A percentile compares a stretch with the other conserved stretches of the same genome.
Evolutionary conservation across 176 grass and related monocot genomes (phyloP).

Genomic region (Zizania latifolia): DNA sequence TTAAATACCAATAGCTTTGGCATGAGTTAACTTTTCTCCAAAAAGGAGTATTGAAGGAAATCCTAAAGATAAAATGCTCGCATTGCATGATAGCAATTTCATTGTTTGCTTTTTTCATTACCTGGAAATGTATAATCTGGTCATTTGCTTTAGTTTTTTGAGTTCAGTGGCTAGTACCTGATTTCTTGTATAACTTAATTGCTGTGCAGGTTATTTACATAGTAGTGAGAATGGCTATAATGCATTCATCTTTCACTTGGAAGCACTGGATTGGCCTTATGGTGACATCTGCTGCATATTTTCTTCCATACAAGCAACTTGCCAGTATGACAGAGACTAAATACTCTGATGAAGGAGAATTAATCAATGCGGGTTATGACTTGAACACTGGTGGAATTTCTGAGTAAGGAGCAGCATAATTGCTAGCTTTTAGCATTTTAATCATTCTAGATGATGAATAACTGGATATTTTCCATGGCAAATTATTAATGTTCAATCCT

Average conservation of each 20-base stretch:
- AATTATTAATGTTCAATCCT: neutral
- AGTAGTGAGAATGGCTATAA: conserved; percentile 69
- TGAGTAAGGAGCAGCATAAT: conserved; percentile 44
- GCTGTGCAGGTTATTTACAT: conserved; percentile 60
- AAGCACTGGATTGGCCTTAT: conserved; percentile 92
- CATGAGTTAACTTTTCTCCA: neutral
- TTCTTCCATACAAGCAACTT: conserved; percentile 83
- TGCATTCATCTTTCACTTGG: conserved; percentile 93
- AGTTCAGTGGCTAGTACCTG: neutral
- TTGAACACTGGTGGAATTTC: conserved; percentile 74
- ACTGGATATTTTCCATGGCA: neutral
- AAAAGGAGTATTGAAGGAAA: neutral
- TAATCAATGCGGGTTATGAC: conserved; percentile 76
- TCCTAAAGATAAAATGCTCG: conserved; percentile 8
- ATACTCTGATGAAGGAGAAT: conserved; percentile 56
- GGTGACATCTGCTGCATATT: conserved; percentile 71
- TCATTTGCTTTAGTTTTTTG: neutral
- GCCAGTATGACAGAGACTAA: conserved; percentile 69
- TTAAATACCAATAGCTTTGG: neutral
- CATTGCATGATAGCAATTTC: neutral
- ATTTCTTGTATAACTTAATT: neutral
- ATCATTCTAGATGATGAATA: neutral
- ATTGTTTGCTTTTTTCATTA: neutral
- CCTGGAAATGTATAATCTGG: neutral
- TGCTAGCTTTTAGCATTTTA: too few species aligned